These are phyloP conservation scores for Dioscorea alata DNA, from an alignment of 106 monocot genomes.

Conservation along the genomic window DNA sequence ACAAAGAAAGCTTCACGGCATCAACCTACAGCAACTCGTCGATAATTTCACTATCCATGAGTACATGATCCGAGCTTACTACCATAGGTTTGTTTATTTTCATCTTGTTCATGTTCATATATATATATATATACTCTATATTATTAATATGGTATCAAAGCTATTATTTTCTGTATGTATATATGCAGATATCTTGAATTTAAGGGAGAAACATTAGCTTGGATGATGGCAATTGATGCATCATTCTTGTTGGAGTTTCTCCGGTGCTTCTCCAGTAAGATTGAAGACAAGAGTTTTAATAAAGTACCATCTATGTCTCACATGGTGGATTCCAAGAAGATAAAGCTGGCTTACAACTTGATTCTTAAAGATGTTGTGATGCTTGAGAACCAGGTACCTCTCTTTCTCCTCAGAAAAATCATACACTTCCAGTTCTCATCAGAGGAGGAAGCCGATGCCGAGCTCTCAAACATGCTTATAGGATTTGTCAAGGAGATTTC, in stretches of 20 bases:
- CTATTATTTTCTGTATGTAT: no score
- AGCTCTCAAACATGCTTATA: conserved; percentile 16
- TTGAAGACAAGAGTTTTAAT: neutral
- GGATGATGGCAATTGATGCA: conserved; percentile 80
- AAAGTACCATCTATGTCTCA: conserved; percentile 21
- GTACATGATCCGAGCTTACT: conserved; percentile 30
- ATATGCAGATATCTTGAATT: conserved; percentile 42
- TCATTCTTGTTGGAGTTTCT: conserved; percentile 71
- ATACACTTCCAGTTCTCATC: conserved; percentile 11
- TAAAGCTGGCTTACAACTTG: conserved; percentile 24
- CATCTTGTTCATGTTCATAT: neutral
- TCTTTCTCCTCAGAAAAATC: conserved; percentile 43
- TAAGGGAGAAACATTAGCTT: conserved; percentile 43
- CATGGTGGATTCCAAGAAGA: conserved; percentile 12
- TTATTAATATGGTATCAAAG: no score
- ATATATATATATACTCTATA: no score
- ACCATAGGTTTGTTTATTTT: conserved; percentile 31
- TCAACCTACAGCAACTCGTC: conserved; percentile 33
- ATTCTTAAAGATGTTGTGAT: conserved; percentile 51
- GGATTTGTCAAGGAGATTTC: conserved; percentile 44
- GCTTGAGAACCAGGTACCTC: conserved; percentile 79
- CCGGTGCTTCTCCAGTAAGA: conserved; percentile 8
- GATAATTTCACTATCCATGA: conserved; percentile 16
- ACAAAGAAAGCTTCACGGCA: conserved; percentile 8
- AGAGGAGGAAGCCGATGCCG: conserved; percentile 7